Evolutionary conservation across 495 filamentous ascomycete genomes (phyloP).

Genomic region (Penicillium lividum): DNA sequence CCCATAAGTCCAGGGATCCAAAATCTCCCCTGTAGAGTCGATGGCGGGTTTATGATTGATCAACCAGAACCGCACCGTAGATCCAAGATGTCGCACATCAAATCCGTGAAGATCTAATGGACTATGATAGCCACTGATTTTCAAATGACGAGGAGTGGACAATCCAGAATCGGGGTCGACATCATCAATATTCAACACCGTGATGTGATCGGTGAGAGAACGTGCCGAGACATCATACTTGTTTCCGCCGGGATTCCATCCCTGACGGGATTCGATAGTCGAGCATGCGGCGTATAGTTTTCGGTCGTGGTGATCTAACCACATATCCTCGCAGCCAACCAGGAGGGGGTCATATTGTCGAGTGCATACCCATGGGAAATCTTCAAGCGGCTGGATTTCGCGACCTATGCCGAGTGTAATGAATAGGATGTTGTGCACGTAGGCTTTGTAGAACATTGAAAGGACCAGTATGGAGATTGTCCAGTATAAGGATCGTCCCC

Average conservation of each 20-base stretch:
- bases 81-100: constrained; percentile 20
- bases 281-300: constrained; percentile 38
- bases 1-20: constrained; percentile 30
- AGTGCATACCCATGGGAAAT: constrained; percentile 32
- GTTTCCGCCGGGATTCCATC: constrained; percentile 21
- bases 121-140: constrained; percentile 23
- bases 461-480: neutral
- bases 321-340: constrained; percentile 43
- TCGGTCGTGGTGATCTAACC: constrained; percentile 34
- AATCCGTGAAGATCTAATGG: constrained; percentile 37
- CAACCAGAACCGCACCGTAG: constrained; percentile 33
- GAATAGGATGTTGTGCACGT: constrained; percentile 15
- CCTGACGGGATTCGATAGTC: constrained; percentile 10
- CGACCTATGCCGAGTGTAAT: constrained; percentile 26
- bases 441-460: neutral
- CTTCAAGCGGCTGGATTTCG: constrained; percentile 27
- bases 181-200: constrained; percentile 36
- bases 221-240: constrained; percentile 19
- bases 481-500: neutral
- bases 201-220: constrained; percentile 32
- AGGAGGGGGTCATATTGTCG: constrained; percentile 35
- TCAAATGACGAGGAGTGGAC: constrained; percentile 23
- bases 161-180: constrained; percentile 20
- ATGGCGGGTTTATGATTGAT: constrained; percentile 44
- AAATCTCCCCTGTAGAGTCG: constrained; percentile 30